Evolutionary conservation across 2,329 filamentous ascomycete genomes (phyloP), one percentile per base, ranked within the genome.

Genomic region (Nannizziopsis arthrosporioides): DNA sequence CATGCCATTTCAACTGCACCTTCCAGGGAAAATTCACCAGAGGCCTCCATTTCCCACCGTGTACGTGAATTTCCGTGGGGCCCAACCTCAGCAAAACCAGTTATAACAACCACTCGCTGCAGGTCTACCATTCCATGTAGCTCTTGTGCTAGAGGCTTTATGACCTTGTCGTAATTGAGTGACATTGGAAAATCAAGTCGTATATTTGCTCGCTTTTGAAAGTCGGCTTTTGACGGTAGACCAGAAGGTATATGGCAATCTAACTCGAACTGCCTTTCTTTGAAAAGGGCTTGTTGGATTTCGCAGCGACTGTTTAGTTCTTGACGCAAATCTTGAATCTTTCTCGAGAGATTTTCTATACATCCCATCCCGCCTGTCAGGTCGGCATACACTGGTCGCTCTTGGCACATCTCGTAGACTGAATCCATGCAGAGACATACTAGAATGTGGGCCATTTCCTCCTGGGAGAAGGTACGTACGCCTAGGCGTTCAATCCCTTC

Each of bases 1-100:
- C 92, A 98, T 31, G 92, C 88, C 90, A 98, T 96, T 70, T 98
- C 92, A 52, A 98, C 83, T 61, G 89, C 96, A 30, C 92, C 92
- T 68, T 96, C 92, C 11, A 96, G 78, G 10, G 90, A 96, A 73
- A 98, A 96, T 62, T 94, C 78, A 63, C 92, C 92, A 57, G 88
- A 81, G 1, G 92, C 88, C 67, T 98, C 92, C 89, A 96, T 98
- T 73, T 98, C 90, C 92, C 92, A 98, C 53, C 92, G 81, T 42
- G 92, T 96, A 60, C 92, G 82, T 2, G 90, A 89, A 74, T 96
- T 98, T 73, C 92, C 92, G 90, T 90, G 96, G 5, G 92, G 92
- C 12, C 46, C 46, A 22, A 48, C 30, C 40, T 43, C 39, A 3
- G 45, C 59, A 50, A 63, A 70, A 1, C 68, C 68, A 1, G 63